phyloP scores from a whole-genome alignment of 2,329 filamentous ascomycete species.

The Paracoccidioides lutzii region DNA sequence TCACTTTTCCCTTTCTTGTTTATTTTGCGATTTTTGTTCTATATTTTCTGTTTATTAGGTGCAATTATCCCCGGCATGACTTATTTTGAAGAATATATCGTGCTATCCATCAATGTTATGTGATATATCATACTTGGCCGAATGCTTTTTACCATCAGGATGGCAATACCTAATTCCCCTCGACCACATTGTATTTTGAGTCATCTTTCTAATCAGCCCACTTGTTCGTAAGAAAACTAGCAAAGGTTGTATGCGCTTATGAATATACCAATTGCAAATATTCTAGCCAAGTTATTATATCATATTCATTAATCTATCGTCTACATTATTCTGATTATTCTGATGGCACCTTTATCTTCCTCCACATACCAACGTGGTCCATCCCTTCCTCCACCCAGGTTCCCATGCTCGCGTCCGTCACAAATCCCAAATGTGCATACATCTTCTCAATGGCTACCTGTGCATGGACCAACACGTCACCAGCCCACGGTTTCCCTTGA shows the following conservation, averaged over 20 bases:
- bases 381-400: conserved; percentile 77
- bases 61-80: neutral
- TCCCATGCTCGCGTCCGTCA: conserved; percentile 58
- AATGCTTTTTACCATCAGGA: too few species aligned
- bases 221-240: too few species aligned
- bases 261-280: too few species aligned
- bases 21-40: neutral
- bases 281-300: neutral
- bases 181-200: too few species aligned
- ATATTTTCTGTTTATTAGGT: neutral
- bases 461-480: conserved; percentile 67
- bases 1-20: neutral
- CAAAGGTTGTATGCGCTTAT: too few species aligned
- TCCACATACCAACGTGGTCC: conserved; percentile 75
- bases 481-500: conserved; percentile 47
- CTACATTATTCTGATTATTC: neutral
- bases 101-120: neutral
- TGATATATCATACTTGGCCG: neutral
- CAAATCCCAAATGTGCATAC: conserved; percentile 64
- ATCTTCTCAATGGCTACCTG: conserved; percentile 52
- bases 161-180: too few species aligned
- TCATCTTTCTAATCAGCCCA: too few species aligned
- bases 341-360: conserved; percentile 19
- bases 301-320: neutral
- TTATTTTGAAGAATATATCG: neutral